These are phyloP conservation scores for Fusarium lateritium DNA, from an alignment of 2,329 filamentous ascomycete genomes.

Conservation along the genomic window DNA sequence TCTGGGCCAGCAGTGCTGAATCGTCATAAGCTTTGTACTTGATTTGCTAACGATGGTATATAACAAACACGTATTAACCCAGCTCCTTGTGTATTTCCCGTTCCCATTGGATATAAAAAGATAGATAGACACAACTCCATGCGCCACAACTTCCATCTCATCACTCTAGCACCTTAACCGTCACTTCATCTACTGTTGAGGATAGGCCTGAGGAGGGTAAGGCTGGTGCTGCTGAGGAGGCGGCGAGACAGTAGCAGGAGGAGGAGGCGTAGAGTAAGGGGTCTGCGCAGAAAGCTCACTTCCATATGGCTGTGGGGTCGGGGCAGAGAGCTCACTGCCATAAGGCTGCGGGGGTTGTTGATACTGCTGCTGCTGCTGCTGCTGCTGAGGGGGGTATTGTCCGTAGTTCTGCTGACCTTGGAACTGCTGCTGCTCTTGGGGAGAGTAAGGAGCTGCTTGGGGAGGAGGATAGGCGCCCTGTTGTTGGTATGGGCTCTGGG, in stretches of 20 bases:
- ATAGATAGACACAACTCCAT: slow-evolving; percentile 16
- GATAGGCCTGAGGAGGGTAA: slow-evolving; percentile 22
- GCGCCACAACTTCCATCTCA: not conserved
- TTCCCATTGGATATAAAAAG: slow-evolving; percentile 15
- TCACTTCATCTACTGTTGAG: slow-evolving; percentile 13
- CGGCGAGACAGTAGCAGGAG: slow-evolving; percentile 23
- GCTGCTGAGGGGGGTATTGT: slow-evolving; percentile 46
- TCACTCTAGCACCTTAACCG: not conserved
- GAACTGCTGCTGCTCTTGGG: slow-evolving; percentile 42
- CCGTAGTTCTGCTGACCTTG: slow-evolving; percentile 34
- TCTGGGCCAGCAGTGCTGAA: not conserved
- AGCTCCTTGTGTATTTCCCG: not conserved
- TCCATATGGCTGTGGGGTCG: slow-evolving; percentile 5
- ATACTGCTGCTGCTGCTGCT: slow-evolving; percentile 36
- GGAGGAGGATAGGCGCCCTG: slow-evolving; percentile 48
- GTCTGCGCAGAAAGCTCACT: slow-evolving; percentile 38
- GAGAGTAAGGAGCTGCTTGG: slow-evolving; percentile 37
- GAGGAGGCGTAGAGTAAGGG: slow-evolving; percentile 33
- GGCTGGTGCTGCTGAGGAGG: slow-evolving; percentile 39
- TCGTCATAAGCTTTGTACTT: not conserved
- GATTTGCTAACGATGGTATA: not conserved
- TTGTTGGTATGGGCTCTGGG: slow-evolving; percentile 51
- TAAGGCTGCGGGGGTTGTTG: slow-evolving; percentile 36
- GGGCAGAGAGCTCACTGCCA: slow-evolving; percentile 14
- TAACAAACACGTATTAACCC: not conserved